A percentile compares a stretch with the other conserved stretches of the same genome.
phyloP scores from a whole-genome alignment of 768 basidiomycete species.

The Mrakia hoshinonis region DNA sequence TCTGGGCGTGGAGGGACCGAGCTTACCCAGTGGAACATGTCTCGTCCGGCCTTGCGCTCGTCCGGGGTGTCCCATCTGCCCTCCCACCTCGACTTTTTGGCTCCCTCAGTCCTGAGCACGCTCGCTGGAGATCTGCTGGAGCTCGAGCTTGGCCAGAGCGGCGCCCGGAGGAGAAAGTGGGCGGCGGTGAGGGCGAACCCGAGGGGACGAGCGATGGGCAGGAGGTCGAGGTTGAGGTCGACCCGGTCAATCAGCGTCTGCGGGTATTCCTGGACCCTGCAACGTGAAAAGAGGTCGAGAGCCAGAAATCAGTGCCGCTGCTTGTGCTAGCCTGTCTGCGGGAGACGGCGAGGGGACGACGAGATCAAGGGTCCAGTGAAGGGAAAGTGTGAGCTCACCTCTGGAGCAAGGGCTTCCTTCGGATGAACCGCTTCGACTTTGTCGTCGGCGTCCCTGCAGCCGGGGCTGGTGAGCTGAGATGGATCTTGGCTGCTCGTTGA shows the following conservation, averaged over 20 bases:
- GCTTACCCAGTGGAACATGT: constrained; percentile 6
- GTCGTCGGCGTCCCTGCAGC: background rate
- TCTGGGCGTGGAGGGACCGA: background rate
- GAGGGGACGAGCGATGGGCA: constrained; percentile 18
- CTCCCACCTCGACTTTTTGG: constrained; percentile 4
- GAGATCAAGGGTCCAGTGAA: background rate
- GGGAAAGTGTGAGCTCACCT: constrained; percentile 1
- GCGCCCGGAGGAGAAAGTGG: constrained; percentile 28
- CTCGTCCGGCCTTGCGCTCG: background rate
- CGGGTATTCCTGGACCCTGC: constrained; percentile 19
- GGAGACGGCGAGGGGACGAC: background rate
- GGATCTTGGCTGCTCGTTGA: constrained; percentile 18
- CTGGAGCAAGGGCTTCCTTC: constrained; percentile 14
- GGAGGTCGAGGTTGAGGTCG: constrained; percentile 24
- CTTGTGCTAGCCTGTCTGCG: background rate
- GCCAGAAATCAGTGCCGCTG: background rate
- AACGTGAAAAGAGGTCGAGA: too few relatives aligned
- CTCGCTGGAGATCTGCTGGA: background rate
- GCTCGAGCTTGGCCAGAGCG: background rate
- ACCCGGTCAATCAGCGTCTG: constrained; percentile 8
- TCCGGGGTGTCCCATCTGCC: constrained; percentile 6
- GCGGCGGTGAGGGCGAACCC: constrained; percentile 20
- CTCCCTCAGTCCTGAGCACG: constrained; percentile 5
- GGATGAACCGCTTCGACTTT: constrained; percentile 18
- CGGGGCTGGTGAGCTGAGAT: background rate